Evolutionary conservation across 495 filamentous ascomycete species (phyloP), one percentile per base, ranked within the genome.

Genomic region (Penicillium coprophilum): DNA sequence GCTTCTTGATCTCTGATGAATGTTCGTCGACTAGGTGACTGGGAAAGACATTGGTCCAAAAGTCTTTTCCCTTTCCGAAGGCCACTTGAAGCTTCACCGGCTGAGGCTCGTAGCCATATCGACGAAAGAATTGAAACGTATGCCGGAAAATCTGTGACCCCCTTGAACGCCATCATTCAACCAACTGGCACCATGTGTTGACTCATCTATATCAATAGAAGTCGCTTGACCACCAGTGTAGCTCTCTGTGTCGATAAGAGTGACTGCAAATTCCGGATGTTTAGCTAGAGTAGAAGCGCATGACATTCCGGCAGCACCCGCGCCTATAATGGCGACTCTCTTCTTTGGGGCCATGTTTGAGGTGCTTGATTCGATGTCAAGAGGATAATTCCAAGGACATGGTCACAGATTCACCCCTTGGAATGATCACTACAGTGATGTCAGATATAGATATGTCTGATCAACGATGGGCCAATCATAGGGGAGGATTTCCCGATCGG

Each of bases 111-210:
- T 87, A 80, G 0, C 84, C 84, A 55, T 92, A 87, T 31, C 75
- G 77, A 21, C 77, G 77, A 65, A 93, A 91, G 79, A 90, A 90
- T 46, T 83, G 86, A 68, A 91, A 80, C 6, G 89, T 93, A 63
- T 93, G 89, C 61, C 89, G 85, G 75, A 92, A 95, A 52, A 88
- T 88, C 11, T 77, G 75, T 19, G 87, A 89, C 4, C 89, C 90
- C 90, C 89, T 62, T 95, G 90, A 1, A 95, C 90, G 12, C 90
- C 90, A 58, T 95, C 83, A 61, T 95, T 95, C 61, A 92, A 78
- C 90, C 88, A 92, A 28, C 78, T 78, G 1, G 88, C 84, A 3
- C 88, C 87, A 62, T 87, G 77, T 55, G 81, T 81, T 13, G 78
- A 64, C 57, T 86, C 79, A 67, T 92, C 85, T 8, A 95, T 64